These are phyloP conservation scores for Polygonum maritimum DNA, from an alignment of 148 eudicot genomes.

Conservation along the genomic window DNA sequence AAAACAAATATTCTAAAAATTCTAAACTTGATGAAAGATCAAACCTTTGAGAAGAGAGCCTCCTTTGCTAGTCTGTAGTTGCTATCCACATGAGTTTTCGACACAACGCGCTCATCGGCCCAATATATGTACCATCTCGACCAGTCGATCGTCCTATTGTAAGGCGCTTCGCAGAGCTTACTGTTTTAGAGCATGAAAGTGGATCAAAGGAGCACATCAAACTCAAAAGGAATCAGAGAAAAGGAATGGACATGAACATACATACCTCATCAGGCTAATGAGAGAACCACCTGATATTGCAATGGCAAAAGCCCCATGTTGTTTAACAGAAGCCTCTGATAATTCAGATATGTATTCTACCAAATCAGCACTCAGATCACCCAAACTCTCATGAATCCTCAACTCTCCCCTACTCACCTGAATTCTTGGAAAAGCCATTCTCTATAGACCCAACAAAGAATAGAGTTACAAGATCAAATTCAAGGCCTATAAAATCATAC, in stretches of 20 bases:
- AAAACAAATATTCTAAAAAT: neutral
- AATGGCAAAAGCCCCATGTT: slow-evolving; percentile 69
- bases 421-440: slow-evolving; percentile 53
- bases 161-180: slow-evolving; percentile 74
- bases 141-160: slow-evolving; percentile 84
- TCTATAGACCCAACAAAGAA: neutral
- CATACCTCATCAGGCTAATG: slow-evolving; percentile 63
- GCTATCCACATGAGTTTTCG: slow-evolving; percentile 76
- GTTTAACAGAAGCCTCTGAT: slow-evolving; percentile 75
- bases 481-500: neutral
- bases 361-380: slow-evolving; percentile 72
- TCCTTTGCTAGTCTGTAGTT: slow-evolving; percentile 87
- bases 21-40: neutral
- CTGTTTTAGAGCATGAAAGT: slow-evolving; percentile 31
- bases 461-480: neutral
- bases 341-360: slow-evolving; percentile 77
- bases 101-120: slow-evolving; percentile 84
- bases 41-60: slow-evolving; percentile 70
- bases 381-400: slow-evolving; percentile 64
- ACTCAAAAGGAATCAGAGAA: neutral
- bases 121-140: slow-evolving; percentile 84
- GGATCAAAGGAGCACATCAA: slow-evolving; percentile 9
- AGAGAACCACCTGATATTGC: slow-evolving; percentile 94
- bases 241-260: slow-evolving; percentile 4
- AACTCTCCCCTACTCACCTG: slow-evolving; percentile 60